Base-by-base conservation (phyloP, 345 rosid genomes). In the Gossypium herbaceum region DNA sequence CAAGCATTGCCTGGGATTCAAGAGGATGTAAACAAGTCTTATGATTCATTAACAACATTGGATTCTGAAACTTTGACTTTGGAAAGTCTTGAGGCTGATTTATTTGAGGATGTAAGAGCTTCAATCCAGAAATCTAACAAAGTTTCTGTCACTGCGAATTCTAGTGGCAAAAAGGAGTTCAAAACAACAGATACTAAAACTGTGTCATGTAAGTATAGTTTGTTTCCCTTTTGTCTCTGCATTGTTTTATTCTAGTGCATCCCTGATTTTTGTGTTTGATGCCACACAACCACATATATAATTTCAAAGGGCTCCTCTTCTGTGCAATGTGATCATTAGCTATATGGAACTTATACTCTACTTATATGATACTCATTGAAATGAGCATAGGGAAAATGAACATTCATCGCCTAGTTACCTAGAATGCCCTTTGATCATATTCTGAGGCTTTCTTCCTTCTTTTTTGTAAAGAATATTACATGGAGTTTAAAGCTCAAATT, bases 21-120 rank as follows among this genome's bases (percentile, higher is more conserved):
- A 78, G 99, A 96, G 86, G 95, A 88, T 75, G 55, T 85, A 7
- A 80, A 77, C 50, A 82, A 78, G 83, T 96, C 99, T 34, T 85
- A 82, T 39, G 98, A 96, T 63, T 96, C 97, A 19, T 80, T 86
- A 27, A 88, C 98, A 45, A 91, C 94, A 12, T 82, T 91, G 55
- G 85, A 78, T n/a, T 88, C 94, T 80, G 99, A 92, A 47, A 71
- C 81, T 74, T 83, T 88, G 80, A 79, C 87, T 3, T 55, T 84
- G 60, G 87, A 81, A 59, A 81, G 84, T 79, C 83, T 77, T 12
- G 94, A 83, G 73, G 83, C 59, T 45, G 97, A 79, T 59, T 81
- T 89, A 71, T 93, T 90, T 64, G 86, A 86, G 55, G 98, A 95
- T 80, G 82, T 90, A 72, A 84, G 93, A 84, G 97, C 92, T 66